Evolutionary conservation across 2,329 filamentous ascomycete genomes (phyloP).

Genomic region (Ophiostoma piceae): DNA sequence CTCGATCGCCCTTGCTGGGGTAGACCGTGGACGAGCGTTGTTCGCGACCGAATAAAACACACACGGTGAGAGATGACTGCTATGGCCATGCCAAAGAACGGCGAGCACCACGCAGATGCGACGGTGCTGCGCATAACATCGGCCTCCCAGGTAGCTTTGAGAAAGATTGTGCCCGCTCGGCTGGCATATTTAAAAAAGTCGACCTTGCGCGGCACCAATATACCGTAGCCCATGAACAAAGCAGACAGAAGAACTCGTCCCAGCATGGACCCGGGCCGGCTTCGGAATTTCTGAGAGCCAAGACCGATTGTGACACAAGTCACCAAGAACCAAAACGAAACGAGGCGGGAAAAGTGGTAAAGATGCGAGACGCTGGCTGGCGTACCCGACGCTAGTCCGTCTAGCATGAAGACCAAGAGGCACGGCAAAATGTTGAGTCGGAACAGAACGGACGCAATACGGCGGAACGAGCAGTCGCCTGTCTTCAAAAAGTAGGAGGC

Average conservation of each 20-base stretch:
- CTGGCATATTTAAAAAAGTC: conserved; percentile 19
- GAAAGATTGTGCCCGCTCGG: not conserved
- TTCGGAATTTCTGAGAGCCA: conserved; percentile 40
- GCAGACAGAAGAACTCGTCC: conserved; percentile 4
- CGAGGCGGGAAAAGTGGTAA: conserved; percentile 46
- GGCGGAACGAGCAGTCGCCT: conserved; percentile 51
- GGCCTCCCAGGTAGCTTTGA: conserved; percentile 4
- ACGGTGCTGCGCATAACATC: conserved; percentile 21
- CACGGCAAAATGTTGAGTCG: conserved; percentile 54
- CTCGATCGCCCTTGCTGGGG: conserved; percentile 11
- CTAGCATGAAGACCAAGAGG: conserved; percentile 50
- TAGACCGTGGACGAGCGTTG: not conserved
- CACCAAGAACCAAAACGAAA: conserved; percentile 58
- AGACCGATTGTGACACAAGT: conserved; percentile 49
- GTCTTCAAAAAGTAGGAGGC: conserved; percentile 53
- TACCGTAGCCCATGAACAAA: conserved; percentile 17
- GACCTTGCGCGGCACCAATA: conserved; percentile 7
- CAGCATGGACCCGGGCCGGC: conserved; percentile 29
- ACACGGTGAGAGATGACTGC: conserved; percentile 22
- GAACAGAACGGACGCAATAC: conserved; percentile 49
- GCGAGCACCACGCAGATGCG: conserved; percentile 19
- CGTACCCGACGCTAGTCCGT: conserved; percentile 34
- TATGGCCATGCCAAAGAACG: conserved; percentile 22
- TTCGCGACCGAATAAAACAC: conserved; percentile 11
- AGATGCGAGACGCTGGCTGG: conserved; percentile 51